Base-by-base conservation (phyloP, 169 alveolate genomes). In the Theileria annulata region DNA sequence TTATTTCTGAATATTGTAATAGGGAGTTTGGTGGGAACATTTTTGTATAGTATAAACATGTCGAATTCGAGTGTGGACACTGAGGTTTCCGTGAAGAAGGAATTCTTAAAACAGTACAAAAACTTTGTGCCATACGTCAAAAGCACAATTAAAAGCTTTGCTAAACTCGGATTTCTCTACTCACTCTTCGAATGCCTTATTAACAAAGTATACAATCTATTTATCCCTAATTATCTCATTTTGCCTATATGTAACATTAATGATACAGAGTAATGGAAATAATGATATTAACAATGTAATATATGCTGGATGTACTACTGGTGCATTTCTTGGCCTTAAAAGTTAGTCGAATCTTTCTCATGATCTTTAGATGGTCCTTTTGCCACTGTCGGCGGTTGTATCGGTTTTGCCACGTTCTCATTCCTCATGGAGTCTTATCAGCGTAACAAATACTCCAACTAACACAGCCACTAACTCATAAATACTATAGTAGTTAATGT, bases 221-320 rank as follows among this genome's bases (percentile, higher is more conserved):
- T 64, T 64, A 19, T 2, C 37, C 51, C 59, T 17, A n/a, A 70
- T 72, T 27, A 35, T 8, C 47, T n/a, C 49, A 59, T 17, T 62
- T 71, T 17, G 49, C 30, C 54, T 33, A 3, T 25, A 47, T 47
- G 8, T 23, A 47, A 8, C 13, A 47, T 49, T 58, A 33, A 25
- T 37, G 8, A 17, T 70, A 10, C 23, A 73, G 80, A 56, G 48
- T 35, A 35, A 87, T 30, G 91, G 83, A 3, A 66, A 70, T 27
- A 85, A 85, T 51, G 95, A 91, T 80, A 42, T 91, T 15, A 77
- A 82, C 47, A 87, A 87, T 71, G 85, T 94, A 48, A 28, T 91
- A 60, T 91, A 91, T 63, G 92, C 94, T 19, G 95, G 95, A 9
- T 91, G 95, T 63, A 35, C 91, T 17, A 79, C 95, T 3, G 95